phyloP scores from a whole-genome alignment of 192 early-diverging fungal species.

The Linnemannia exigua region DNA sequence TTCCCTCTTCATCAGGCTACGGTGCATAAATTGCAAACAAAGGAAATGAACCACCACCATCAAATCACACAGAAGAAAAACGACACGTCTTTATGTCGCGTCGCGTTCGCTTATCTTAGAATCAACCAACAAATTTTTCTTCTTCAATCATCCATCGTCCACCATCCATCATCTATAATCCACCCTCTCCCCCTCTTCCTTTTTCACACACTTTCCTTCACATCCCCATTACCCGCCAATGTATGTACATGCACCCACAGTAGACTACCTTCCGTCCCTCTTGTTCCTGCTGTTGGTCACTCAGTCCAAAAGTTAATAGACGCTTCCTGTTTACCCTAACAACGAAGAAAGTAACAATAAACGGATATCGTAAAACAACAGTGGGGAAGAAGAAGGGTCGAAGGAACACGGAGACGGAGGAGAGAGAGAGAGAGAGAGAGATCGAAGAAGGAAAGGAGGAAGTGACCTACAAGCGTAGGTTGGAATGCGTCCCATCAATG shows the following conservation, averaged over 20 bases:
- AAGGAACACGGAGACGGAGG: neutral
- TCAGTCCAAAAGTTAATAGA: neutral
- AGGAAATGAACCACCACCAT: neutral
- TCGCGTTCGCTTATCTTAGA: neutral
- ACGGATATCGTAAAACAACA: neutral
- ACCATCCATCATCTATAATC: too few relatives aligned
- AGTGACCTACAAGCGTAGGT: neutral
- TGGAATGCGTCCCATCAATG: neutral
- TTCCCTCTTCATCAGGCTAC: neutral
- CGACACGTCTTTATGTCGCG: neutral
- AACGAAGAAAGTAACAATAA: too few relatives aligned
- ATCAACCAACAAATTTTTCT: constrained; percentile 9
- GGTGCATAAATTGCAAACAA: constrained; percentile 3
- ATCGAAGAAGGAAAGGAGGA: neutral
- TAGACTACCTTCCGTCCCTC: too few relatives aligned
- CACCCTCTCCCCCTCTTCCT: neutral
- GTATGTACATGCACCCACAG: too few relatives aligned
- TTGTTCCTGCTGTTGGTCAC: neutral
- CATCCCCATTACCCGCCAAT: neutral
- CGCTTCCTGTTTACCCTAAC: neutral
- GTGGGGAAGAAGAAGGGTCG: neutral
- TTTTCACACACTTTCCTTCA: neutral
- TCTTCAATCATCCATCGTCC: neutral
- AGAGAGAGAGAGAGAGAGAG: neutral
- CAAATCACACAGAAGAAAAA: neutral